These are phyloP conservation scores for Globisporangium nagaii DNA, from an alignment of 352 stramenopile genomes.

Conservation along the genomic window DNA sequence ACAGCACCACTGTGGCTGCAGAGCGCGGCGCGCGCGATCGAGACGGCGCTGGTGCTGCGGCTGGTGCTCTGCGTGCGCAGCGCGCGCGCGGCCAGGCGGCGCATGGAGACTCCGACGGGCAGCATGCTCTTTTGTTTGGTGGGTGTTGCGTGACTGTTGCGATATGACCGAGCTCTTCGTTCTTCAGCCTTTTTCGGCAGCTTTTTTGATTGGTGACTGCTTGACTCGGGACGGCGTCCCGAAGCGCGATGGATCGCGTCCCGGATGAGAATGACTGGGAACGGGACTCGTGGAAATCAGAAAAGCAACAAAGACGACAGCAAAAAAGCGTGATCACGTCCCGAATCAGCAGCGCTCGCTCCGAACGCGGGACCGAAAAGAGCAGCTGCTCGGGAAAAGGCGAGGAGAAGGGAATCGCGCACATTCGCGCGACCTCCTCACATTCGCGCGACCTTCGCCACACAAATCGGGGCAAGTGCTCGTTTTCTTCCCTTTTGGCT, in stretches of 20 bases:
- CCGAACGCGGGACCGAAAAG: too few relatives aligned
- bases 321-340: too few relatives aligned
- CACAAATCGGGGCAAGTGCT: background rate
- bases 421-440: slow-evolving; percentile 16
- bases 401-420: background rate
- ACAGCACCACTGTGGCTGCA: slow-evolving; percentile 14
- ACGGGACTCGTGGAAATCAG: background rate
- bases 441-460: slow-evolving; percentile 10
- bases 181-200: background rate
- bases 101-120: slow-evolving; percentile 22
- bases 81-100: slow-evolving; percentile 14
- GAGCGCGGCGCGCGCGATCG: slow-evolving; percentile 3
- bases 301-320: background rate
- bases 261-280: background rate
- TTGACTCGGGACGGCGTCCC: slow-evolving; percentile 13
- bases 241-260: background rate
- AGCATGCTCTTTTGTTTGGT: slow-evolving; percentile 18
- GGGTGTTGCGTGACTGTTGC: slow-evolving; percentile 9
- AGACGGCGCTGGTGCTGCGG: background rate
- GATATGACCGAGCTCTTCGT: slow-evolving; percentile 1
- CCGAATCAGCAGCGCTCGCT: too few relatives aligned
- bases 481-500: slow-evolving; percentile 8
- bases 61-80: slow-evolving; percentile 3
- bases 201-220: slow-evolving; percentile 10
- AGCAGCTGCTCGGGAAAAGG: background rate